These are phyloP conservation scores for Suillus alpinus DNA, from an alignment of 768 basidiomycete genomes.

Conservation along the genomic window DNA sequence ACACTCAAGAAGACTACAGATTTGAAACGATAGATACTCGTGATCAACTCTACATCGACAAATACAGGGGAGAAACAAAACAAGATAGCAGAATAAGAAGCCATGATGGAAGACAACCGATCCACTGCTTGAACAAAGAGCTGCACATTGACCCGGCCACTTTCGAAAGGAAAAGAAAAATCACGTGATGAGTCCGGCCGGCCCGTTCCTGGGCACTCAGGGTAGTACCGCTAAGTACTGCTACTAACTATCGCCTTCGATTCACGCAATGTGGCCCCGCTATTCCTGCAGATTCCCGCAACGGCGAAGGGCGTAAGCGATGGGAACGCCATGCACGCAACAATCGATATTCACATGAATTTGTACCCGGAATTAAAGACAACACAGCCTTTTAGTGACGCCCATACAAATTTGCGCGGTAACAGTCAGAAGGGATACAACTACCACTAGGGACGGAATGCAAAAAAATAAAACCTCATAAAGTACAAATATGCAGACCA, in stretches of 20 bases:
- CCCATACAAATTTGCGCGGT: no score
- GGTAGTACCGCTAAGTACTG: no score
- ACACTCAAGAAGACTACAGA: not conserved
- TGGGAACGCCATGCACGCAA: not conserved
- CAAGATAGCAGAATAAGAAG: not conserved
- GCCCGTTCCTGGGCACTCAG: not conserved
- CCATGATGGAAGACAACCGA: not conserved
- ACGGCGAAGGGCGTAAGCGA: not conserved
- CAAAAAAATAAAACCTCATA: conserved; percentile 11
- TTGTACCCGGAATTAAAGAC: not conserved
- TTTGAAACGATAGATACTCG: not conserved
- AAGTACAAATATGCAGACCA: conserved; percentile 17
- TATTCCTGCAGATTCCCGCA: not conserved
- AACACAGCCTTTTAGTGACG: not conserved
- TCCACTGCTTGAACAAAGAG: not conserved
- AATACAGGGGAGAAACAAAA: not conserved
- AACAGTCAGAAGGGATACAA: not conserved
- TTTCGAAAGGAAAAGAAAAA: not conserved
- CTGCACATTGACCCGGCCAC: not conserved
- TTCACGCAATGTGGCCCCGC: not conserved
- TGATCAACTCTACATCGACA: not conserved
- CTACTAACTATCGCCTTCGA: not conserved
- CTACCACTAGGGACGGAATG: not conserved
- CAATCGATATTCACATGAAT: not conserved
- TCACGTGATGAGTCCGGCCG: not conserved